Base-by-base conservation (phyloP, 305 asterid genomes). In the Nicotiana rustica region DNA sequence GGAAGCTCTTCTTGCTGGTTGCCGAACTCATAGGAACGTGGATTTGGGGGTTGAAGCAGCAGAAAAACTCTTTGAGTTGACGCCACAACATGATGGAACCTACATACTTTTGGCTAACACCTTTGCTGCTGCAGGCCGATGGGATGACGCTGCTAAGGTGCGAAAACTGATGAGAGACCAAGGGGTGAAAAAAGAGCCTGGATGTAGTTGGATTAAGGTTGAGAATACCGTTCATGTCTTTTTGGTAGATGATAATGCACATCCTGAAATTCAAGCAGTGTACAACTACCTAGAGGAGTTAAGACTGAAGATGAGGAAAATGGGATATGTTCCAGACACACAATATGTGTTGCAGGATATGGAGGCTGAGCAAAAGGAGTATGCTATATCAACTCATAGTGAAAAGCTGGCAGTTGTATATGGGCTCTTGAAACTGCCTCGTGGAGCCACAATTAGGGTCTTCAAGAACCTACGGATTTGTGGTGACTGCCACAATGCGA, bases 181-280 rank as follows among this genome's bases (percentile, higher is more conserved):
- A 69, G 99, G 99, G 81, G 96, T 95, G 78, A 95, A 92, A 90
- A 95, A 95, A 84, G 99, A 95, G 91, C 98, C 99, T 12, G 97
- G 89, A 64, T 95, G 98, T 86, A 93, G 99, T 83, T 93, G 99
- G 99, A 92, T 95, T 41, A 97, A 95, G 79, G 94, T 92, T 64
- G 97, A 91, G 68, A 95, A 90, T 89, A 89, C 91, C 77, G 92
- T 95, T 21, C 97, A 94, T 10, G 98, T 95, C 0, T 95, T 95
- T 81, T 86, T 95, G 84, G 98, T 91, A 71, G 96, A 88, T 82
- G 99, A 95, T 86, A 86, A 97, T 13, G 86, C 81, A 57, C 99
- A 94, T 81, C 99, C 97, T 25, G 97, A 93, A 88, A 87, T 94
- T 81, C 85, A 86, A 38, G 87, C 86, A 25, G 88, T 95, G 59